phyloP scores from a whole-genome alignment of 805 yeast genomes.

The Teunomyces kruisii region DNA sequence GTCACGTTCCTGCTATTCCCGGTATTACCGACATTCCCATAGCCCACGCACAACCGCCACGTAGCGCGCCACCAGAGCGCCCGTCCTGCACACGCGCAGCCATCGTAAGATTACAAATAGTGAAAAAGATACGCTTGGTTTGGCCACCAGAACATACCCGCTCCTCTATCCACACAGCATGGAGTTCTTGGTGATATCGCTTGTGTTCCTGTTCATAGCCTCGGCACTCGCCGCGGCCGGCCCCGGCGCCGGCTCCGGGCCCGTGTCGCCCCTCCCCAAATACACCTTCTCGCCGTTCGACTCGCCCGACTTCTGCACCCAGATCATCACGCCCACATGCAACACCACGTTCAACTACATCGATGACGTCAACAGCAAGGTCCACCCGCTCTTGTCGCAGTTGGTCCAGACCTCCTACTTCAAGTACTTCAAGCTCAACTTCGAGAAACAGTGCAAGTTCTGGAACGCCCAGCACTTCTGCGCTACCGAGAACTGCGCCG shows the following conservation, averaged over 20 bases:
- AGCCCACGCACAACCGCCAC: no score
- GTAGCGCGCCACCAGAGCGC: no score
- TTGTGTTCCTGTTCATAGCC: neutral
- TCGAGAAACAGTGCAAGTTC: constrained; percentile 82
- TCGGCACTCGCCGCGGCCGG: neutral
- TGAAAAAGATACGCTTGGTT: no score
- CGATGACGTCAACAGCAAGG: constrained; percentile 33
- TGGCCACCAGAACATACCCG: neutral
- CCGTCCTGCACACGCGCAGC: no score
- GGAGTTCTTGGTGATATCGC: neutral
- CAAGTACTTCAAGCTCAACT: constrained; percentile 80
- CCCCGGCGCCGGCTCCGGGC: no score
- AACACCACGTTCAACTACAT: constrained; percentile 46
- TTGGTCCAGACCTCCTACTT: constrained; percentile 78
- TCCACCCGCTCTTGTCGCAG: constrained; percentile 51
- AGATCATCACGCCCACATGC: constrained; percentile 44
- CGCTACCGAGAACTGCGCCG: constrained; percentile 86
- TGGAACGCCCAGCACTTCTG: constrained; percentile 83
- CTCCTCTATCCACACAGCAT: neutral
- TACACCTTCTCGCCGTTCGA: constrained; percentile 35
- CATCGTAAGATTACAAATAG: no score
- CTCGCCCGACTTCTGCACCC: constrained; percentile 45
- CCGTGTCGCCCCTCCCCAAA: neutral
- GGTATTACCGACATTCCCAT: no score
- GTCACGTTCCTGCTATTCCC: no score